Conservation (phyloP, 495 filamentous ascomycete species). For the Talaromyces stipitatus region DNA sequence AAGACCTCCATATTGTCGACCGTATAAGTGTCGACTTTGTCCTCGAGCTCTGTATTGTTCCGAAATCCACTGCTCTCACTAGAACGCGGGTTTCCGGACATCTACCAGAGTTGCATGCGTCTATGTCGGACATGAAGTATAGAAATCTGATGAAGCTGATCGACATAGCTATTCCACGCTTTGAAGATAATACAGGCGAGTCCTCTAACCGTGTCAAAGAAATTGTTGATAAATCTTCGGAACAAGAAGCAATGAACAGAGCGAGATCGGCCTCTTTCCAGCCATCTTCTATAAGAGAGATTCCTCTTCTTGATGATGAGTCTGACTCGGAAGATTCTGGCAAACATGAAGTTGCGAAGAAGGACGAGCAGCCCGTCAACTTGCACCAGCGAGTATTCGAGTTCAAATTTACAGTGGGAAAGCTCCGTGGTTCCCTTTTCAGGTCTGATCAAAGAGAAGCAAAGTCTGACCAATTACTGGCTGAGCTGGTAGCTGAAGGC, state of each 20-base stretch:
- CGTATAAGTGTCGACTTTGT: conserved; percentile 95
- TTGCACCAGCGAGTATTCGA: conserved; percentile 85
- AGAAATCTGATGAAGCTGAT: conserved; percentile 94
- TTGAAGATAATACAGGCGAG: conserved; percentile 45
- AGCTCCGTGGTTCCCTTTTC: conserved; percentile 84
- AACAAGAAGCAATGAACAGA: conserved; percentile 31
- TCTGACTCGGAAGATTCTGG: conserved; percentile 52
- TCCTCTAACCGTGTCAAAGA: conserved; percentile 7
- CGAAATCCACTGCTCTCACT: conserved; percentile 88
- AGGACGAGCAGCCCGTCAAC: conserved; percentile 47
- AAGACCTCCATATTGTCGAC: conserved; percentile 85
- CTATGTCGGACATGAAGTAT: conserved; percentile 89
- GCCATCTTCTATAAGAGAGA: conserved; percentile 58
- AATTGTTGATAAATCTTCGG: conserved; percentile 13
- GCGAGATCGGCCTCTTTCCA: conserved; percentile 54
- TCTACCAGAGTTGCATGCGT: conserved; percentile 85
- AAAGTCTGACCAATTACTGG: conserved; percentile 72
- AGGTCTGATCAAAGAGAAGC: conserved; percentile 73
- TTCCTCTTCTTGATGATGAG: conserved; percentile 72
- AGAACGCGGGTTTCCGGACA: conserved; percentile 86
- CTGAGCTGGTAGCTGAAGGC: conserved; percentile 83
- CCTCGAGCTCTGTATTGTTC: conserved; percentile 85
- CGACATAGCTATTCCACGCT: conserved; percentile 86
- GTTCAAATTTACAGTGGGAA: conserved; percentile 91
- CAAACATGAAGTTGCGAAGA: conserved; percentile 55